Evolutionary conservation across 192 early-diverging fungal species (phyloP).

Genomic region (Lobulomyces angularis): DNA sequence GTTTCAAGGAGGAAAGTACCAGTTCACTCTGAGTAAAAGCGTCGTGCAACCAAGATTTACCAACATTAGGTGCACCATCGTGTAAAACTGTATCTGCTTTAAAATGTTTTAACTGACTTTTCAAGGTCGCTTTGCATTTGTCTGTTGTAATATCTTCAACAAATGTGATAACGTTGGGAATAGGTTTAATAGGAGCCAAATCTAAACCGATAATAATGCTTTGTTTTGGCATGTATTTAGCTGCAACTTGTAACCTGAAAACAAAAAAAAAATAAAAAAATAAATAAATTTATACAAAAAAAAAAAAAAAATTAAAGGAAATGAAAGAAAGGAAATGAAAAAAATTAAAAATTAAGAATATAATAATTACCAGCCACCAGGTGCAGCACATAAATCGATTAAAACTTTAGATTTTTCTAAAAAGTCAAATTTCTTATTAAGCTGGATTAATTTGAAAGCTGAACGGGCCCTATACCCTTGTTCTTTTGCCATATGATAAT

Average conservation of each 20-base stretch:
- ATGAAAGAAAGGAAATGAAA: background rate
- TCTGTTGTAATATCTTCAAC: conserved; percentile 94
- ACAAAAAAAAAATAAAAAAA: background rate
- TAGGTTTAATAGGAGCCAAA: conserved; percentile 89
- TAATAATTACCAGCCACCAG: conserved; percentile 72
- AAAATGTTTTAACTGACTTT: conserved; percentile 90
- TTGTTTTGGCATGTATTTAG: conserved; percentile 95
- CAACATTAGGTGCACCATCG: conserved; percentile 98
- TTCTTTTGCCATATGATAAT: conserved; percentile 99
- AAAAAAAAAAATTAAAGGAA: no score
- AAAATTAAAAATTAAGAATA: conserved; percentile 4
- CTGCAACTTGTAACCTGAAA: conserved; percentile 78
- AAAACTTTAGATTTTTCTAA: conserved; percentile 73
- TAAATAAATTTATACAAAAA: background rate
- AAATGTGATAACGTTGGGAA: conserved; percentile 88
- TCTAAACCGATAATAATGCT: conserved; percentile 92
- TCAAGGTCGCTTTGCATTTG: conserved; percentile 75
- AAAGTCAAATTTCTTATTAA: conserved; percentile 98
- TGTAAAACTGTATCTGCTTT: conserved; percentile 95
- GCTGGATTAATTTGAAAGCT: conserved; percentile 97
- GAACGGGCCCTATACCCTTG: conserved; percentile 98
- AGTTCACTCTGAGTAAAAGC: conserved; percentile 93
- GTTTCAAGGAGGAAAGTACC: conserved; percentile 78
- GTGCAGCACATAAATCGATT: conserved; percentile 97
- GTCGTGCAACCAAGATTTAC: conserved; percentile 90